phyloP scores from a whole-genome alignment of 805 yeast species.

The Candida chauliodis region DNA sequence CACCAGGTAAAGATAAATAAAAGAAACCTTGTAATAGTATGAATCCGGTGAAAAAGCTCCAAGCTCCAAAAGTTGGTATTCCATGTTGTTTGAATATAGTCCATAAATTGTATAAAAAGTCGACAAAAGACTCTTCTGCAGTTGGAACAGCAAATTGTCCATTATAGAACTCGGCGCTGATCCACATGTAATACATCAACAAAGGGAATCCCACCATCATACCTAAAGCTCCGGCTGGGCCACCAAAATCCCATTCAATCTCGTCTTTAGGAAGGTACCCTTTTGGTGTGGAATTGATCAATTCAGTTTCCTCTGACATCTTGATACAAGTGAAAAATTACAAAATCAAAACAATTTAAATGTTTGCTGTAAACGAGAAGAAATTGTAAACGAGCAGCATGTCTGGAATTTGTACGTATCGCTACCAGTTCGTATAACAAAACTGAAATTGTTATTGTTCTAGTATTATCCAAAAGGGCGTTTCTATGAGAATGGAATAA shows the following conservation, averaged over 20 bases:
- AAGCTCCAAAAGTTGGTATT: conserved; percentile 56
- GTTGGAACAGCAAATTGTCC: conserved; percentile 72
- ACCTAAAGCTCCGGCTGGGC: conserved; percentile 81
- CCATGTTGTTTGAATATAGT: conserved; percentile 41
- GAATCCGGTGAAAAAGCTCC: conserved; percentile 70
- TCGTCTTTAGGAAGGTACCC: conserved; percentile 43
- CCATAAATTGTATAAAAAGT: conserved; percentile 45
- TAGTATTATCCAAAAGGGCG: too few species aligned
- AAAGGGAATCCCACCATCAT: conserved; percentile 93
- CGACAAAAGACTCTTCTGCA: conserved; percentile 50
- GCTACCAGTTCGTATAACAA: too few species aligned
- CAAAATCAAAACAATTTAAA: background rate
- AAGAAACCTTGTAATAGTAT: conserved; percentile 65
- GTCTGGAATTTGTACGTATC: too few species aligned
- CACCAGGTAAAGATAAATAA: conserved; percentile 85
- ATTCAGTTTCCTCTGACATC: conserved; percentile 2
- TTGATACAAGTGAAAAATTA: background rate
- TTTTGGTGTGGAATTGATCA: conserved; percentile 4
- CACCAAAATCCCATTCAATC: conserved; percentile 89
- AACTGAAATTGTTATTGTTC: too few species aligned
- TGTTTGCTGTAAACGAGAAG: background rate
- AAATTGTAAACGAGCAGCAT: too few species aligned
- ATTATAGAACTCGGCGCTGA: conserved; percentile 73
- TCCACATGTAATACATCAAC: conserved; percentile 96
- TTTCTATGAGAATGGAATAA: conserved; percentile 17